Evolutionary conservation across 169 alveolate genomes (phyloP).

Genomic region (Cryptosporidium bovis): DNA sequence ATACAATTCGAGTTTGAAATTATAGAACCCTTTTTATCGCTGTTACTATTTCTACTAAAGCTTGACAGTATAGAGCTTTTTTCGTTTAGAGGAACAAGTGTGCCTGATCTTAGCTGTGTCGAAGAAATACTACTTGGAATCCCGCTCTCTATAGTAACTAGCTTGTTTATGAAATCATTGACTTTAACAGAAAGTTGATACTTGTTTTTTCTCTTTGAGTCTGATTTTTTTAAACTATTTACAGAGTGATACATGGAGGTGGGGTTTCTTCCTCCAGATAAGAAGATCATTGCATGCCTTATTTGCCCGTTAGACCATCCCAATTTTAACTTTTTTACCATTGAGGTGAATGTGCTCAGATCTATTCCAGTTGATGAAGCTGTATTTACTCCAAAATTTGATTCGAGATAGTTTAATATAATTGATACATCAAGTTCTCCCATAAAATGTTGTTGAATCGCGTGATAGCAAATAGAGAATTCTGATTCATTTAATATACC

Average conservation of each 20-base stretch:
- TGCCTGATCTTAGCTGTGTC: conserved; percentile 5
- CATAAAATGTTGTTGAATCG: conserved; percentile 68
- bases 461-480: conserved; percentile 57
- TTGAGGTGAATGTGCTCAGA: conserved; percentile 43
- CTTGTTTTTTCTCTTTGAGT: conserved; percentile 9
- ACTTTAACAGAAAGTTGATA: conserved; percentile 56
- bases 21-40: conserved; percentile 9
- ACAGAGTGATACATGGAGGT: conserved; percentile 32
- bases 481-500: conserved; percentile 44
- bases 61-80: conserved; percentile 9
- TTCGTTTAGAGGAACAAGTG: background rate
- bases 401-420: conserved; percentile 44
- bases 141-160: conserved; percentile 62
- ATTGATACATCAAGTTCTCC: conserved; percentile 58
- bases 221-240: conserved; percentile 11
- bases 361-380: conserved; percentile 72
- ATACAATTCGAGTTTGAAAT: conserved; percentile 8
- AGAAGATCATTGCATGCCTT: conserved; percentile 67
- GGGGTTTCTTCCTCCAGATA: conserved; percentile 50
- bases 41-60: conserved; percentile 19
- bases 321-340: conserved; percentile 39
- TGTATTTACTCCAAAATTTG: conserved; percentile 55
- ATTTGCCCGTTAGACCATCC: conserved; percentile 74
- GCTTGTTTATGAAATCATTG: conserved; percentile 63
- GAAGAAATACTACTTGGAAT: conserved; percentile 59